A percentile compares a stretch with the other conserved stretches of the same genome.
Evolutionary conservation across 2,329 filamentous ascomycete species (phyloP).

Genomic region (Leptodontidium sp.): DNA sequence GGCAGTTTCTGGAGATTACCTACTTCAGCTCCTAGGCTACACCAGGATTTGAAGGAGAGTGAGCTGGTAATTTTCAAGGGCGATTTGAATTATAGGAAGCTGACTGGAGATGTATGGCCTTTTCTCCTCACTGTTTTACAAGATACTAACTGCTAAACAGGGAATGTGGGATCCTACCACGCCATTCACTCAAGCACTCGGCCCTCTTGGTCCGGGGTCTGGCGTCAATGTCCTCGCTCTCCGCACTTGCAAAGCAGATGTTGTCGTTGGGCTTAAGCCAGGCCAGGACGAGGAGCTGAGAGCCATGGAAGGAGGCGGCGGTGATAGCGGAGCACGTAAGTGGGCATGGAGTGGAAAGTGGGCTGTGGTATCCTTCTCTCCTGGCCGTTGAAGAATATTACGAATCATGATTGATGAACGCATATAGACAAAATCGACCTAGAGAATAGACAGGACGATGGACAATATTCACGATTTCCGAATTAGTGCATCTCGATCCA

Average conservation of each 20-base stretch:
- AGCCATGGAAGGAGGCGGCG: conserved; percentile 72
- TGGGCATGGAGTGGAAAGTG: conserved; percentile 98
- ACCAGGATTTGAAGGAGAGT: conserved; percentile 80
- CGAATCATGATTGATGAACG: conserved; percentile 5
- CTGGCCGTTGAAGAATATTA: conserved; percentile 61
- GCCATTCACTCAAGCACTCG: conserved; percentile 83
- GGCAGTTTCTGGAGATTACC: conserved; percentile 92
- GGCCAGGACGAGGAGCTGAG: conserved; percentile 86
- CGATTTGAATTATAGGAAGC: conserved; percentile 94
- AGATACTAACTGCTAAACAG: conserved; percentile 51
- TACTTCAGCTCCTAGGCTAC: conserved; percentile 68
- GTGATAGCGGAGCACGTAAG: conserved; percentile 69
- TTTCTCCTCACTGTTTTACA: background rate
- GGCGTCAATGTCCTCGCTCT: conserved; percentile 87
- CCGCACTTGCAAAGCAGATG: conserved; percentile 95
- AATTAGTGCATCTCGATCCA: too few species aligned
- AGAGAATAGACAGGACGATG: conserved; percentile 4
- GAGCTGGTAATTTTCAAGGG: conserved; percentile 97
- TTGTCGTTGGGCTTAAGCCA: conserved; percentile 84
- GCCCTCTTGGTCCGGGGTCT: conserved; percentile 81
- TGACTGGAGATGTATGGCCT: conserved; percentile 81
- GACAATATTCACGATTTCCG: background rate
- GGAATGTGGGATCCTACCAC: conserved; percentile 87
- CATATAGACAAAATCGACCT: conserved; percentile 4
- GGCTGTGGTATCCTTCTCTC: conserved; percentile 89